Evolutionary conservation across 2,329 filamentous ascomycete species (phyloP), one percentile per base, ranked within the genome.

Genomic region (Helotiales sp.): DNA sequence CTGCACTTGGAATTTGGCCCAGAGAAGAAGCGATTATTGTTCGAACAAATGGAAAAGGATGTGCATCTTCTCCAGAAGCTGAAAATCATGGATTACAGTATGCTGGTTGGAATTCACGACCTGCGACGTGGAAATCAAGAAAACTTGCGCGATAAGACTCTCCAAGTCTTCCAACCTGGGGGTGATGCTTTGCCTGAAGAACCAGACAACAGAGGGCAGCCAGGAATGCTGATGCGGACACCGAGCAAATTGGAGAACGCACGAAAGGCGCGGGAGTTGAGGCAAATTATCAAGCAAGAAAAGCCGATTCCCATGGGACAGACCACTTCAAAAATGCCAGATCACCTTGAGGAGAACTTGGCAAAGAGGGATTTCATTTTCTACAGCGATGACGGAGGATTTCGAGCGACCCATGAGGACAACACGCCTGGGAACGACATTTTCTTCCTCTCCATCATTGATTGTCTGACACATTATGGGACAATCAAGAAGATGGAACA

Each of bases 1-100:
- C 82, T 92, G 63, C 87, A 93, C 71, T 78, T 99, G 31, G 92
- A 98, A 71, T 85, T 97, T 65, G 95, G 95, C 10, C 86, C 95
- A 5, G 82, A 88, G 62, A 98, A 97, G 78, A 96, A 93, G 75
- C 81, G 87, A 48, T 77, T 92, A 19, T 99, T 99, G 71, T 80
- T 98, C 47, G 86, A 92, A 68, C 95, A 99, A 75, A 85, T 99
- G 70, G 84, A 92, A 66, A 84, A 84, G 60, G 95, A 99, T 72
- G 95, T 99, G 8, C 84, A 85, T 52, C 79, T 99, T 30, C 77
- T 99, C 59, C 92, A 98, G 74, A 86, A 83, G 67, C 80, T 98
- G 42, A 89, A 96, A 67, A 98, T 99, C 68, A 99, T 99, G 95
- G 95, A 99, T 74, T 99, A 99, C 75, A 98, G 93, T 9, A 83